Percentiles rank a stretch among this genome's conserved stretches.
phyloP scores from a whole-genome alignment of 139 green algal genomes.

The Mesotaenium endlicherianum region DNA sequence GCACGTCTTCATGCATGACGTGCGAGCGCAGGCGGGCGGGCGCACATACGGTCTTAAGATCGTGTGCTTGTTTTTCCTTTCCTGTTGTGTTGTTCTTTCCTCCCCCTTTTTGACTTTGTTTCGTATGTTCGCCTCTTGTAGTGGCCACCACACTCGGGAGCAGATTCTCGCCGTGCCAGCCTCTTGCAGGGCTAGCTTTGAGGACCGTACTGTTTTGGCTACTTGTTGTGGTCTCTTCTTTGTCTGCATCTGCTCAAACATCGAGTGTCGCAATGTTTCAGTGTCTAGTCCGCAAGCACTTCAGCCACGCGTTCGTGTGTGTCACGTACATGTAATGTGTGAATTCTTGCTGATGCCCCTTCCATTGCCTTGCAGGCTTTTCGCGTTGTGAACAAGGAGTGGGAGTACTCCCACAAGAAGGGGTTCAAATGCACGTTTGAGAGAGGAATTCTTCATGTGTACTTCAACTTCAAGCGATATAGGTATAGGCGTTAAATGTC shows the following conservation, averaged over 20 bases:
- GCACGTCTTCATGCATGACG: too few species aligned
- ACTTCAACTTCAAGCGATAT: constrained; percentile 86
- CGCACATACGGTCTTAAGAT: neutral
- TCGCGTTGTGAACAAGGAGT: constrained; percentile 94
- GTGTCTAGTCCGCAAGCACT: too few species aligned
- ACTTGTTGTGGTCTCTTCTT: too few species aligned
- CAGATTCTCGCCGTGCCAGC: too few species aligned
- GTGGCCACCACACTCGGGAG: too few species aligned
- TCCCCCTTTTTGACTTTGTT: neutral
- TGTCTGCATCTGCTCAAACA: too few species aligned
- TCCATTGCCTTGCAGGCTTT: constrained; percentile 61
- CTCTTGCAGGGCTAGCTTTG: too few species aligned
- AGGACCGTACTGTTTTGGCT: too few species aligned
- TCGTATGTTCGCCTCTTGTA: neutral
- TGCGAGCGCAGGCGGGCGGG: too few species aligned
- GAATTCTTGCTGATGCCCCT: neutral
- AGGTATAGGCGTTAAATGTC: constrained; percentile 41
- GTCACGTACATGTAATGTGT: neutral
- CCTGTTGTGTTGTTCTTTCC: neutral
- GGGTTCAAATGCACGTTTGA: constrained; percentile 97
- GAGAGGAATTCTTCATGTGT: constrained; percentile 95
- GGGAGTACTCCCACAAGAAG: constrained; percentile 88
- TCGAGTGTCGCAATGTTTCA: too few species aligned
- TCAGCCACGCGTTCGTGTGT: too few species aligned
- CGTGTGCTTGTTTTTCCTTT: neutral